Evolutionary conservation across 1,284 basidiomycete genomes (phyloP).

Genomic region (Filobasidium uniguttulatum): DNA sequence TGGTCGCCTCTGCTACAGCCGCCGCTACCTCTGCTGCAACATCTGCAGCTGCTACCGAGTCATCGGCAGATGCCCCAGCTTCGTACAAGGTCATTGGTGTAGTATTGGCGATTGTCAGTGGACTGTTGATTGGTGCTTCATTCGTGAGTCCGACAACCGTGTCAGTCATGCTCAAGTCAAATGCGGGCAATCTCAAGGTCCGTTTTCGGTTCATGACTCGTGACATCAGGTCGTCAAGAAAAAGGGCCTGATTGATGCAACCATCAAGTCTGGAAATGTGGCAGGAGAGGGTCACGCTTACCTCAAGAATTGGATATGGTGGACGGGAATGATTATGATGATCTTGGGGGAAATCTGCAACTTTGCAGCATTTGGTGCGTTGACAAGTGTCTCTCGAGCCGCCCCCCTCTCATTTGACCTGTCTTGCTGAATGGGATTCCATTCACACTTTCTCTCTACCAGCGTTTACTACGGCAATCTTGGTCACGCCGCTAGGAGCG

Average conservation of each 20-base stretch:
- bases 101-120: conserved; percentile 66
- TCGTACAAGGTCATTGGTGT: conserved; percentile 44
- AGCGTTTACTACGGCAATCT: conserved; percentile 28
- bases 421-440: not conserved
- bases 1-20: not conserved
- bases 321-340: conserved; percentile 44
- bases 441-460: not conserved
- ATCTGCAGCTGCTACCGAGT: not conserved
- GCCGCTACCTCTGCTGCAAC: conserved; percentile 1
- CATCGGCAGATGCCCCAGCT: not conserved
- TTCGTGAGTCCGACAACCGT: conserved; percentile 46
- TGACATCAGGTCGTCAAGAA: conserved; percentile 60
- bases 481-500: conserved; percentile 66
- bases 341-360: conserved; percentile 36
- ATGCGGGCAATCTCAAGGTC: not conserved
- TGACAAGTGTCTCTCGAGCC: not conserved
- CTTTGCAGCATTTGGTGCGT: conserved; percentile 36
- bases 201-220: too few relatives aligned
- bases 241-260: conserved; percentile 52
- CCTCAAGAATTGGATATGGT: conserved; percentile 70
- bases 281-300: conserved; percentile 91
- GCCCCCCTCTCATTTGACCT: not conserved
- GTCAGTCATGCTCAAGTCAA: not conserved
- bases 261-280: conserved; percentile 44
- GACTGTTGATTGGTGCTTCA: conserved; percentile 80